Percentiles rank a stretch among this genome's conserved stretches.
Conservation (phyloP, 2,329 filamentous ascomycete species). For the Hypoxylon sp. region DNA sequence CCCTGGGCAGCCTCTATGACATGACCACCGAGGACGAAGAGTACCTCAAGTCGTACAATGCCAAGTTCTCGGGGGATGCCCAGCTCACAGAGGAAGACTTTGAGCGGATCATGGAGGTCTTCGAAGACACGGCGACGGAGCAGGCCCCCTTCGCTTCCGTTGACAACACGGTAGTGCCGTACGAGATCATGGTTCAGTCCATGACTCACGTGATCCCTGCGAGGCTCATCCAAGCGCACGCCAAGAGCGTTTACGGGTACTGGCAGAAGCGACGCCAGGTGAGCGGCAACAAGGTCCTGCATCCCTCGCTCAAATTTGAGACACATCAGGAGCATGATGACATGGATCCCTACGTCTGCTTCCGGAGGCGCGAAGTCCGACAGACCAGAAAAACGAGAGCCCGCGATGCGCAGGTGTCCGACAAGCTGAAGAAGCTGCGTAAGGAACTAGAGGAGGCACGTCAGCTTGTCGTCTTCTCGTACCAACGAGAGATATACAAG, state of each 20-base stretch:
- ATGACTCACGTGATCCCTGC: conserved; percentile 61
- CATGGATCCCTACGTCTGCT: conserved; percentile 96
- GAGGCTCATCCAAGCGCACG: conserved; percentile 61
- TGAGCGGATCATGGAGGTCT: conserved; percentile 92
- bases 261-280: conserved; percentile 79
- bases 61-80: conserved; percentile 68
- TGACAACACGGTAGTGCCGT: conserved; percentile 84
- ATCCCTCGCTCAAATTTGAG: conserved; percentile 88
- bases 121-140: conserved; percentile 83
- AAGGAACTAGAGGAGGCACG: conserved; percentile 91
- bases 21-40: conserved; percentile 91
- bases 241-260: conserved; percentile 86
- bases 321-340: conserved; percentile 94
- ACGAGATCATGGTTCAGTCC: conserved; percentile 76
- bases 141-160: conserved; percentile 90
- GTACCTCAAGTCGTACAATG: conserved; percentile 85
- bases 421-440: conserved; percentile 91
- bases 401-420: conserved; percentile 90
- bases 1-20: conserved; percentile 88
- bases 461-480: conserved; percentile 78
- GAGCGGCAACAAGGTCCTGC: conserved; percentile 74
- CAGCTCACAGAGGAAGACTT: conserved; percentile 89
- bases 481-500: conserved; percentile 80
- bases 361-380: conserved; percentile 91
- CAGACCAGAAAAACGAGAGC: conserved; percentile 94